A percentile compares a stretch with the other conserved stretches of the same genome.
These are phyloP conservation scores for Solanum pinnatisectum DNA, from an alignment of 257 asterid species.

Conservation along the genomic window DNA sequence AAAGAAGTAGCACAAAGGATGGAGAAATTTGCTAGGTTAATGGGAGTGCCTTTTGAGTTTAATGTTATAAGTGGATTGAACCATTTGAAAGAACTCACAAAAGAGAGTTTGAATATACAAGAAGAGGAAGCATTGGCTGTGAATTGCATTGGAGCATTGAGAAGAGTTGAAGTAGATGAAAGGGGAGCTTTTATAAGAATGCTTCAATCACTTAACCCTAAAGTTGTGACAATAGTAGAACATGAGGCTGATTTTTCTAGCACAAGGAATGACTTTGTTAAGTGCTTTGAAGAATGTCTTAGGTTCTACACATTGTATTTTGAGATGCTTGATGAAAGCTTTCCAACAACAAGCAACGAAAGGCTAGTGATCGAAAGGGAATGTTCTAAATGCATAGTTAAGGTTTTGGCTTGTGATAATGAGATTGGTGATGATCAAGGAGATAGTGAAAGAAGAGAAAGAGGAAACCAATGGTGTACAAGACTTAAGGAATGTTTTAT, in stretches of 20 bases:
- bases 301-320: slow-evolving; percentile 62
- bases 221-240: slow-evolving; percentile 60
- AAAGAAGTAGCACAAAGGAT: slow-evolving; percentile 68
- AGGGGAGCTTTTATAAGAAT: slow-evolving; percentile 21
- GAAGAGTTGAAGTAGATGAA: slow-evolving; percentile 22
- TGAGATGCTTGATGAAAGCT: slow-evolving; percentile 71
- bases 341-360: slow-evolving; percentile 62
- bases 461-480: slow-evolving; percentile 59
- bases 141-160: slow-evolving; percentile 56
- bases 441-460: slow-evolving; percentile 54
- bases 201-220: slow-evolving; percentile 43
- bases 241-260: slow-evolving; percentile 73
- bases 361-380: slow-evolving; percentile 77
- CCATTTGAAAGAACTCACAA: slow-evolving; percentile 37
- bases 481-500: slow-evolving; percentile 45
- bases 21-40: slow-evolving; percentile 79
- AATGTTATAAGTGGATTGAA: slow-evolving; percentile 30
- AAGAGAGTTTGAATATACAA: slow-evolving; percentile 35
- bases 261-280: slow-evolving; percentile 27
- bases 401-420: slow-evolving; percentile 69
- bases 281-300: slow-evolving; percentile 73
- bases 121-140: slow-evolving; percentile 66
- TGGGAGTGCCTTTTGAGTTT: slow-evolving; percentile 96
- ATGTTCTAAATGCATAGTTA: slow-evolving; percentile 55
- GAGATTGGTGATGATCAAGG: slow-evolving; percentile 9